Base-by-base conservation (phyloP, 257 asterid genomes). In the Parsonsia alboflavescens region DNA sequence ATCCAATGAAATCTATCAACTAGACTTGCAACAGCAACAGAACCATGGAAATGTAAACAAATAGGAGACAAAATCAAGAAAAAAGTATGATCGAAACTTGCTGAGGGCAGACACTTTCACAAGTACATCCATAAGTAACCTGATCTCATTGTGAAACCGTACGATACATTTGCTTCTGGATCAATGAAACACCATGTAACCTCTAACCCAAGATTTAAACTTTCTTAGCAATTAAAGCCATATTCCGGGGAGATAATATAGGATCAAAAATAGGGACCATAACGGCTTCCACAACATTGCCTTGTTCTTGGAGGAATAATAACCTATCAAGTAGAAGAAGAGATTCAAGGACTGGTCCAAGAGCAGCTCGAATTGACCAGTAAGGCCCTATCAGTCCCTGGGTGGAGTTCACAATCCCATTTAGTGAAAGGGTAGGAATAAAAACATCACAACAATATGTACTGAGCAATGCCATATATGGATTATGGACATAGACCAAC, bases 291-390 rank as follows among this genome's bases (percentile, higher is more conserved):
- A 85, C 70, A 45, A 63, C 70, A 75, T 82, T 71, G 65, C 80
- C 82, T 73, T 85, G 89, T 82, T 92, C 98, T 86, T 92, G 98
- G 81, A 92, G 97, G 87, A 85, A 91, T 73, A 92, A 73, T 42
- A 94, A 76, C 73, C 98, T 86, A 81, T 95, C 98, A 30, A 95
- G 99, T 66, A 92, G 89, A 78, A 94, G 68, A 39, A 90, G 54
- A 61, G 98, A 92, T 81, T 94, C 99, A 85, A 94, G 74, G 79
- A 90, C 80, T 4, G 97, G 96, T 63, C 96, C 97, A 71, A 92
- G 71, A 78, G 96, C 91, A 71, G 97, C 96, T 76, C 97, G 91
- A 78, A 94, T 86, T 68, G 99, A 87, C 99, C 97, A 90, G 77
- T 90, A 92, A 75, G 97, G 96, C 76, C 99, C 99, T 80, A 94